Evolutionary conservation across 345 rosid species (phyloP).

Genomic region (Triadica sebifera): DNA sequence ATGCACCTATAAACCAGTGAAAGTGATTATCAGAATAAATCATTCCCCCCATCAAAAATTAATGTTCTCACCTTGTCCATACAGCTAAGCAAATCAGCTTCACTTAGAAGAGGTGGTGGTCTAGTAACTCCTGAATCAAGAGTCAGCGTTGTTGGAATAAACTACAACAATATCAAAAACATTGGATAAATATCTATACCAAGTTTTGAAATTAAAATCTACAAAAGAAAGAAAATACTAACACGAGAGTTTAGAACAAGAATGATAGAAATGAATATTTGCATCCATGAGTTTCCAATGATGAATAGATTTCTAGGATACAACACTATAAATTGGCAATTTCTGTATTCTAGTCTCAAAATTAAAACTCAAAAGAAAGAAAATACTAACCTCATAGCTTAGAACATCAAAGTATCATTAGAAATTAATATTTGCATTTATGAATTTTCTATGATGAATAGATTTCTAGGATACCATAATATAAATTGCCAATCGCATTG

Average conservation of each 20-base stretch:
- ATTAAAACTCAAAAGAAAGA: neutral
- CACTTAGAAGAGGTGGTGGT: conserved; percentile 90
- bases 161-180: conserved; percentile 52
- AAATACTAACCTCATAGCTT: neutral
- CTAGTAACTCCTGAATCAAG: conserved; percentile 92
- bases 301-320: neutral
- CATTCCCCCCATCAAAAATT: neutral
- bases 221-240: conserved; percentile 1
- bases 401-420: neutral
- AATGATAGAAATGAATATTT: neutral
- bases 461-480: neutral
- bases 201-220: conserved; percentile 13
- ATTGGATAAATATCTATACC: conserved; percentile 18
- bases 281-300: neutral
- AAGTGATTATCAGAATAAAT: conserved; percentile 1
- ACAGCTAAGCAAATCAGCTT: conserved; percentile 87
- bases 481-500: neutral
- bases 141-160: conserved; percentile 71
- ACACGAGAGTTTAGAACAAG: neutral
- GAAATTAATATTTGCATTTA: neutral
- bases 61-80: conserved; percentile 84
- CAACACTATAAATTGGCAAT: neutral
- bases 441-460: no score
- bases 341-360: conserved; percentile 12
- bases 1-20: conserved; percentile 1